Conservation (phyloP, 768 basidiomycete species). For the Hygrocybe punicea region DNA sequence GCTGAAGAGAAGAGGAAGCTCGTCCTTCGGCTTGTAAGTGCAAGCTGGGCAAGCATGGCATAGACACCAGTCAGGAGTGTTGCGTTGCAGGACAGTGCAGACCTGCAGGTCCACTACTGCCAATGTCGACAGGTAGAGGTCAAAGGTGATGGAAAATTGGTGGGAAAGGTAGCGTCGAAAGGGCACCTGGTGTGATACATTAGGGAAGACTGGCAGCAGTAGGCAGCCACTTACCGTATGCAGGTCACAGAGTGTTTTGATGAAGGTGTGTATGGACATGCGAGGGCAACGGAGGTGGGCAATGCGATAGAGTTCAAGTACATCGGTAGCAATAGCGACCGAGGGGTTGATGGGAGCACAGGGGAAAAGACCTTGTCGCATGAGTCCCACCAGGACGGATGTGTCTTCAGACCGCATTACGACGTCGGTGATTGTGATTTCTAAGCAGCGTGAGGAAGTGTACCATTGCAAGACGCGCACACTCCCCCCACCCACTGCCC, state of each 20-base stretch:
- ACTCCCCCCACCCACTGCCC: neutral
- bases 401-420: too few relatives aligned
- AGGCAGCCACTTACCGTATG: conserved; percentile 13
- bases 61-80: conserved; percentile 24
- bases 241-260: conserved; percentile 29
- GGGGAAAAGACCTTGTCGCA: conserved; percentile 25
- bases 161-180: conserved; percentile 14
- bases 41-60: conserved; percentile 28
- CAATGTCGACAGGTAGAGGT: conserved; percentile 22
- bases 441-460: too few relatives aligned
- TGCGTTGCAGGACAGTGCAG: conserved; percentile 16
- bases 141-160: conserved; percentile 25
- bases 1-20: neutral
- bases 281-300: conserved; percentile 23
- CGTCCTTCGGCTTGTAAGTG: conserved; percentile 16
- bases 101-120: conserved; percentile 12
- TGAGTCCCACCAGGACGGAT: too few relatives aligned
- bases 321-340: conserved; percentile 15
- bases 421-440: conserved; percentile 5
- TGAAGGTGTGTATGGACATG: conserved; percentile 25
- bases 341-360: conserved; percentile 19
- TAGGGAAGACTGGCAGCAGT: neutral
- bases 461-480: too few relatives aligned
- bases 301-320: conserved; percentile 24
- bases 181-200: conserved; percentile 8